Evolutionary conservation across 139 green algal genomes (phyloP).

Genomic region (Chlorella vulgaris): DNA sequence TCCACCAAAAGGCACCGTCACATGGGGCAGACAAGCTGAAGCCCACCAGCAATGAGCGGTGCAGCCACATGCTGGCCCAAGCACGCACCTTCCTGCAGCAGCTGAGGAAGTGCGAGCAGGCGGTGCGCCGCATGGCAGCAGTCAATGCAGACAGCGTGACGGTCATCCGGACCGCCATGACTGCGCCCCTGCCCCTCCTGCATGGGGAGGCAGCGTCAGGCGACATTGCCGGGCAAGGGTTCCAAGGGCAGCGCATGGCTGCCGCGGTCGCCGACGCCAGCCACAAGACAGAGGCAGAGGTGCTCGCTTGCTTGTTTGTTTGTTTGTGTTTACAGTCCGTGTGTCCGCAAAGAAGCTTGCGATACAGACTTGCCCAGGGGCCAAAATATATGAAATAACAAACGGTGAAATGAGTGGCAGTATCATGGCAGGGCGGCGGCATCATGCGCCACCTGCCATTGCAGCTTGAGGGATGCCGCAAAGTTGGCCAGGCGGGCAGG

Average conservation of each 20-base stretch:
- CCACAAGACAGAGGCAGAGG: conserved; percentile 68
- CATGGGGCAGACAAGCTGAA: background rate
- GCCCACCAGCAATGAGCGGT: conserved; percentile 12
- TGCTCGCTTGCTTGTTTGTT: too few species aligned
- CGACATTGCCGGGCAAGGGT: conserved; percentile 53
- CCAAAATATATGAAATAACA: too few species aligned
- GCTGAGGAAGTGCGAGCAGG: conserved; percentile 69
- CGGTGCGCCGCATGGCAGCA: conserved; percentile 64
- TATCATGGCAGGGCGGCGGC: too few species aligned
- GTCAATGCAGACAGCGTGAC: background rate
- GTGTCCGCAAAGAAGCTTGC: too few species aligned
- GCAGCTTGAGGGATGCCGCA: too few species aligned
- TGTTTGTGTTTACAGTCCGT: too few species aligned
- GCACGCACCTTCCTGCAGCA: conserved; percentile 68
- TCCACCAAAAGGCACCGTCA: background rate
- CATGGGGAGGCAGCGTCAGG: conserved; percentile 61
- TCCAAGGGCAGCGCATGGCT: conserved; percentile 56
- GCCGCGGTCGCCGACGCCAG: conserved; percentile 48
- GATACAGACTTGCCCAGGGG: too few species aligned
- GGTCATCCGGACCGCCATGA: conserved; percentile 24
- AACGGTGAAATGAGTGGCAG: too few species aligned
- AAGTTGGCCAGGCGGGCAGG: too few species aligned
- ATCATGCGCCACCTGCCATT: too few species aligned
- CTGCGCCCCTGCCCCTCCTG: conserved; percentile 32
- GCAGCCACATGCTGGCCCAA: conserved; percentile 43